Evolutionary conservation across 2,329 filamentous ascomycete species (phyloP).

Genomic region (Aspergillus novofumigatus): DNA sequence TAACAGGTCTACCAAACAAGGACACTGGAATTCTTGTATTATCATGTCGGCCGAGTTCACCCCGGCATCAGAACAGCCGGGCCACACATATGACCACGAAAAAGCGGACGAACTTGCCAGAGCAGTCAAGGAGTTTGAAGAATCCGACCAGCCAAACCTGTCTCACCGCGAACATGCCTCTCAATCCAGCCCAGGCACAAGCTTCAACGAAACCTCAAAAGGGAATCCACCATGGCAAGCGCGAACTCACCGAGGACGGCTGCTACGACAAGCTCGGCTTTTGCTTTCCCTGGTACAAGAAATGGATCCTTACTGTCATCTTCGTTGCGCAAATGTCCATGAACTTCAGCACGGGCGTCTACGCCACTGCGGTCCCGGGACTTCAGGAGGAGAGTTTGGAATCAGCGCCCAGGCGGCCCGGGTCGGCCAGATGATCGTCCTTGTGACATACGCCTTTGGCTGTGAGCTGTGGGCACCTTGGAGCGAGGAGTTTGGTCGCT

Average conservation of each 20-base stretch:
- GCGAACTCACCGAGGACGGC: conserved; percentile 44
- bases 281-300: conserved; percentile 57
- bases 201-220: too few species aligned
- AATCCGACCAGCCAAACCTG: too few species aligned
- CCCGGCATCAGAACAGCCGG: too few species aligned
- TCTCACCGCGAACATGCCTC: too few species aligned
- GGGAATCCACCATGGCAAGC: too few species aligned
- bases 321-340: conserved; percentile 71
- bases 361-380: conserved; percentile 64
- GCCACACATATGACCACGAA: too few species aligned
- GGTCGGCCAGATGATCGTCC: conserved; percentile 71
- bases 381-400: conserved; percentile 64
- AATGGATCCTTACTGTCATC: conserved; percentile 69
- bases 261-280: conserved; percentile 65
- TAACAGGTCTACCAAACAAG: too few species aligned
- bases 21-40: too few species aligned
- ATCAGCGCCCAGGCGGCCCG: conserved; percentile 67
- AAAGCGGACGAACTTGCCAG: too few species aligned
- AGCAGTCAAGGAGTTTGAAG: too few species aligned
- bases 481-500: conserved; percentile 77
- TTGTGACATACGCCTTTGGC: conserved; percentile 77
- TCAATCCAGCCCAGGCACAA: too few species aligned
- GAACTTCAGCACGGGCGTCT: conserved; percentile 74
- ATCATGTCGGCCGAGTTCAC: too few species aligned
- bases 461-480: conserved; percentile 87